Evolutionary conservation across 257 asterid species (phyloP), one percentile per base, ranked within the genome.

Genomic region (Solanum ossicruentum): DNA sequence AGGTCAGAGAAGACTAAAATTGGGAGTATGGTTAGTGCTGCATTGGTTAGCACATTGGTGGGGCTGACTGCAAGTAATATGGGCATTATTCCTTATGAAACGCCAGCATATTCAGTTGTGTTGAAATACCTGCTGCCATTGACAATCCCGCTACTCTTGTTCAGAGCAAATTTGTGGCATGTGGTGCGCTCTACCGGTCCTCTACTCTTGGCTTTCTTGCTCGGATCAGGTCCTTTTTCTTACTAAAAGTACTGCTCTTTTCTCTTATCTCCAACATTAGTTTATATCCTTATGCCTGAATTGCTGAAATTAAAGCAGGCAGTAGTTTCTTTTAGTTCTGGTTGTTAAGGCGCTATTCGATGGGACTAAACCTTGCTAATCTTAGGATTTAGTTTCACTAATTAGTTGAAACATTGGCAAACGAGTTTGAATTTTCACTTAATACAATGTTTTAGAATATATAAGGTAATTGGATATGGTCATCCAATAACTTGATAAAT

Each of bases 1-100:
- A 95, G 98, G 98, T 90, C 94, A 75, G 98, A 93, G 92, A 95
- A 93, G 94, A 93, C 95, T 28, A 90, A 91, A 89, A 91, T 95
- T 65, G 98, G 98, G 86, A 90, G 98, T 88, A 95, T 90, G 94
- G 89, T 93, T 88, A 90, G 98, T 88, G 98, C 92, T 77, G 98
- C 98, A 83, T 69, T 95, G 73, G 95, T 92, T 83, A 92, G 97
- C 92, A 89, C 93, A 51, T 84, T 95, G 85, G 88, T 91, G 16
- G 97, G 98, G 55, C 92, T 95, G 58, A 95, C 90, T 9, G 96
- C 96, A 2, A 95, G 98, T 89, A 95, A 95, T 90, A 36, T 91
- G 83, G 98, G 98, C 83, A 93, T 95, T 71, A 93, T 95, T 85
- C 98, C 97, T 32, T 89, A 90, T 78, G 90, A 93, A 55, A 93